Conservation (phyloP, 805 yeast species). For the Saturnispora gosingensis region DNA sequence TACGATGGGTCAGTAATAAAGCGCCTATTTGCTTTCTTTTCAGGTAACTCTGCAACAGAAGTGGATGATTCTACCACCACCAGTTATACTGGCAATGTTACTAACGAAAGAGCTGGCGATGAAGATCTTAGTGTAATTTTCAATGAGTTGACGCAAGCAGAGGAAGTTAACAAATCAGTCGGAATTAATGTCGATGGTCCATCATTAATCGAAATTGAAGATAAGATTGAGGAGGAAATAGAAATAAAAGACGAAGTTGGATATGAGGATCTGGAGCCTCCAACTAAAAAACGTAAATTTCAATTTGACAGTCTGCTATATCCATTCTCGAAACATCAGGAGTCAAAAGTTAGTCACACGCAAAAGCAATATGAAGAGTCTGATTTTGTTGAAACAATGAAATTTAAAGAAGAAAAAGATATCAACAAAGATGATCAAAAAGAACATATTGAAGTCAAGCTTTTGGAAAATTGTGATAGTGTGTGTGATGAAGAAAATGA, state of each 20-base stretch:
- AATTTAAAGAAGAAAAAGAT: neutral
- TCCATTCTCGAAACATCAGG: neutral
- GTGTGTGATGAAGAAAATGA: neutral
- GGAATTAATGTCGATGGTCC: neutral
- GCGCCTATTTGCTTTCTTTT: neutral
- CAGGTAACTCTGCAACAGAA: neutral
- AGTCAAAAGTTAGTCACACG: neutral
- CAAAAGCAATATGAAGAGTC: neutral
- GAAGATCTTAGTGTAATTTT: neutral
- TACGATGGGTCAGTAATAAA: neutral
- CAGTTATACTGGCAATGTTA: neutral
- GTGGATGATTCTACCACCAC: neutral
- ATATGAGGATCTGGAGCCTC: neutral
- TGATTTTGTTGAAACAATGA: neutral
- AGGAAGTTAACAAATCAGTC: neutral
- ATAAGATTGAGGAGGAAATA: neutral
- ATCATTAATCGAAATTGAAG: neutral
- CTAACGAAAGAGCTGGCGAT: neutral
- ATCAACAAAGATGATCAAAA: neutral
- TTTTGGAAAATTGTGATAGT: conserved; percentile 1
- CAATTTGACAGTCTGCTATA: neutral
- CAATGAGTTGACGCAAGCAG: neutral
- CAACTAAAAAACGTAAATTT: conserved; percentile 1
- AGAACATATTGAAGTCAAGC: neutral
- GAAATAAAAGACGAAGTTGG: neutral